Conservation (phyloP, 2,329 filamentous ascomycete species). For the Fonsecaea pedrosoi region DNA sequence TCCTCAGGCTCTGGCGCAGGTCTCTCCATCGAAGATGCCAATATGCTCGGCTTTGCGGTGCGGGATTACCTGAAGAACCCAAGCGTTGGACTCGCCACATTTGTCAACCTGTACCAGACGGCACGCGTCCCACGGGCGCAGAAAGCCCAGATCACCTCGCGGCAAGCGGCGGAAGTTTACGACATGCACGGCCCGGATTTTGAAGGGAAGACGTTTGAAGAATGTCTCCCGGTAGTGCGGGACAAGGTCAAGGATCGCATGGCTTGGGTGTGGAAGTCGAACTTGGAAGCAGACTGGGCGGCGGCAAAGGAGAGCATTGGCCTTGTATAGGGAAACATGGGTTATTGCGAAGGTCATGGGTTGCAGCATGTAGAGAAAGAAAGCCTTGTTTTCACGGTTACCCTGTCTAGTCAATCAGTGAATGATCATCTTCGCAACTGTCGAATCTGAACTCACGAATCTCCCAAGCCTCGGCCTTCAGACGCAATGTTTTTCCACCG, state of each 20-base stretch:
- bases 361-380: neutral
- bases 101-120: conserved; percentile 10
- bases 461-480: too few species aligned
- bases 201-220: conserved; percentile 18
- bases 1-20: conserved; percentile 12
- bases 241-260: conserved; percentile 19
- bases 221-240: conserved; percentile 15
- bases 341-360: neutral
- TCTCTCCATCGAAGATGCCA: conserved; percentile 18
- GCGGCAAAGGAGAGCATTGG: neutral
- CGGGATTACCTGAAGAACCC: conserved; percentile 16
- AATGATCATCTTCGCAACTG: neutral
- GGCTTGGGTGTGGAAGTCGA: conserved; percentile 18
- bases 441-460: too few species aligned
- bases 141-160: conserved; percentile 19
- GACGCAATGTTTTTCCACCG: neutral
- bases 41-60: conserved; percentile 15
- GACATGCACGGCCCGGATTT: conserved; percentile 20
- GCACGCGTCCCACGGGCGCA: conserved; percentile 16
- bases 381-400: neutral
- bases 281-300: conserved; percentile 21
- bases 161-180: conserved; percentile 17
- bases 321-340: neutral
- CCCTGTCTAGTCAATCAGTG: neutral
- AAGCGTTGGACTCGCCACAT: neutral